These are phyloP conservation scores for Xerocomellus dryophilus DNA, from an alignment of 768 basidiomycete genomes.

Conservation along the genomic window DNA sequence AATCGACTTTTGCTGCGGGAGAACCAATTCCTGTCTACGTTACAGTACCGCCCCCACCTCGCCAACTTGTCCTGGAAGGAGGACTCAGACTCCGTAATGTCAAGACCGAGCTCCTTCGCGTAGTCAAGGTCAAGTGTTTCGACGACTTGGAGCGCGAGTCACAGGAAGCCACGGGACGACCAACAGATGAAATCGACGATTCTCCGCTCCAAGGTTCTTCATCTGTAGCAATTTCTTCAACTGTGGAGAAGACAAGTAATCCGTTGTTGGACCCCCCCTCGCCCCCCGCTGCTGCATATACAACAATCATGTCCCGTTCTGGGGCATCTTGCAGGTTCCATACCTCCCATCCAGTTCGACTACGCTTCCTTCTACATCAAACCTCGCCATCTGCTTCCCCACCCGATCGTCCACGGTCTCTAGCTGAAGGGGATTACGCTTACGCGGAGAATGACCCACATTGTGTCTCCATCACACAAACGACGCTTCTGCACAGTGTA, in stretches of 20 bases:
- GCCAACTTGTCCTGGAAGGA: constrained; percentile 62
- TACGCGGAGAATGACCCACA: constrained; percentile 57
- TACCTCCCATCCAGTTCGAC: constrained; percentile 63
- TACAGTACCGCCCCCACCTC: constrained; percentile 71
- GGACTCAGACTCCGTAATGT: constrained; percentile 79
- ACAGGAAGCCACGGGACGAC: constrained; percentile 15
- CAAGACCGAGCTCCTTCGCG: constrained; percentile 71
- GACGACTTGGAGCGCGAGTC: constrained; percentile 34
- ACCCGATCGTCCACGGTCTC: constrained; percentile 41
- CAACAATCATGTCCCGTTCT: constrained; percentile 69
- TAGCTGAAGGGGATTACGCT: constrained; percentile 42
- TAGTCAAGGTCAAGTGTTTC: constrained; percentile 53
- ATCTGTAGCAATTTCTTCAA: constrained; percentile 21
- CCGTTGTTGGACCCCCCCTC: constrained; percentile 42
- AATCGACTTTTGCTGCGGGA: constrained; percentile 65
- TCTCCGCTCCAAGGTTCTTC: constrained; percentile 32
- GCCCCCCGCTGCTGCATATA: constrained; percentile 42
- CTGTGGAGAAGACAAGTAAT: constrained; percentile 31
- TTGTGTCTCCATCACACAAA: constrained; percentile 75
- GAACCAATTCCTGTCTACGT: constrained; percentile 80
- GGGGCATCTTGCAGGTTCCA: constrained; percentile 94
- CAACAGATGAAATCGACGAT: constrained; percentile 15
- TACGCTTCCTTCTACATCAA: constrained; percentile 80
- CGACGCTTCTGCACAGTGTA: constrained; percentile 79
- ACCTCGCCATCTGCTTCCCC: constrained; percentile 50